Evolutionary conservation across 345 rosid genomes (phyloP).

Genomic region (Litchi chinensis): DNA sequence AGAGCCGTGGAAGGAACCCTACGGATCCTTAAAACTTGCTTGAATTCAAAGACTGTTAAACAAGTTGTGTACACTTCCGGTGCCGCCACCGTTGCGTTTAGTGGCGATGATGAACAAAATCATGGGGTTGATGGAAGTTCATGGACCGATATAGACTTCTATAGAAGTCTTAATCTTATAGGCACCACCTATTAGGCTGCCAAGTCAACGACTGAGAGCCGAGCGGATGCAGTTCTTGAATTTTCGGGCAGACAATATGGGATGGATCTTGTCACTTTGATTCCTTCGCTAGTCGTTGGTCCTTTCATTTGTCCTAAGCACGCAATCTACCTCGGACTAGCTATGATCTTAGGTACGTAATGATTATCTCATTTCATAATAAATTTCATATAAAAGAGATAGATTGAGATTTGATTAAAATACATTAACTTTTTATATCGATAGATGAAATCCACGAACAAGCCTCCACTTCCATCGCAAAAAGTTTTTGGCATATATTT

Average conservation of each 20-base stretch:
- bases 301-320: slow-evolving; percentile 41
- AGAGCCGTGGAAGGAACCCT: slow-evolving; percentile 18
- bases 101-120: slow-evolving; percentile 7
- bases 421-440: too few species aligned
- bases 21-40: slow-evolving; percentile 20
- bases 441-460: too few species aligned
- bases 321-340: slow-evolving; percentile 12
- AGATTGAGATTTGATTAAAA: too few species aligned
- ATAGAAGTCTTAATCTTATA: too few species aligned
- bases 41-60: slow-evolving; percentile 23
- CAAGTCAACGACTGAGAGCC: slow-evolving; percentile 35
- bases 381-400: too few species aligned
- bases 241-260: slow-evolving; percentile 29
- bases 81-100: slow-evolving; percentile 30
- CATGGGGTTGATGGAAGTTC: slow-evolving; percentile 31
- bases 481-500: too few species aligned
- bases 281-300: slow-evolving; percentile 35
- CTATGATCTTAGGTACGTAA: slow-evolving; percentile 28
- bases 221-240: slow-evolving; percentile 19
- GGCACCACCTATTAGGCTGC: slow-evolving; percentile 19
- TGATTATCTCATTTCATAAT: too few species aligned
- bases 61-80: slow-evolving; percentile 25
- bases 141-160: slow-evolving; percentile 30
- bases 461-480: too few species aligned
- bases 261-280: slow-evolving; percentile 37